Conservation (phyloP, 805 yeast genomes). For the Ogataea zsoltii region DNA sequence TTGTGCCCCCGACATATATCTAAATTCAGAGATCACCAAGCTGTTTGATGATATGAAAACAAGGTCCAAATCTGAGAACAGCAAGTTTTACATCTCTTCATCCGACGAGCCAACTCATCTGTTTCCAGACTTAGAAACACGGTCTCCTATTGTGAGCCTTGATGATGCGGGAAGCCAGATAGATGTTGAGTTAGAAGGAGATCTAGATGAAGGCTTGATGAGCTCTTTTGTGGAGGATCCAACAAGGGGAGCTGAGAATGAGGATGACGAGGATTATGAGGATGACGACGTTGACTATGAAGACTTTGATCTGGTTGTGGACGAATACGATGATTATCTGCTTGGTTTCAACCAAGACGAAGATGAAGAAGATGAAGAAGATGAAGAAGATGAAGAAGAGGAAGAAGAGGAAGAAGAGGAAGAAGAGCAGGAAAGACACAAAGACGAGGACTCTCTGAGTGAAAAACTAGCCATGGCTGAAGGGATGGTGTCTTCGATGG, state of each 20-base stretch:
- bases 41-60: constrained; percentile 15
- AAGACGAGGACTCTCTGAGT: background rate
- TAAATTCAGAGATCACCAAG: constrained; percentile 20
- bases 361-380: constrained; percentile 1
- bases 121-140: constrained; percentile 21
- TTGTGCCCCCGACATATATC: constrained; percentile 22
- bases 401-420: constrained; percentile 1
- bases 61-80: constrained; percentile 13
- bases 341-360: too few relatives aligned
- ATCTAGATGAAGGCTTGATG: constrained; percentile 11
- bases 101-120: constrained; percentile 9
- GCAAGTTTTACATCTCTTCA: constrained; percentile 15
- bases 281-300: constrained; percentile 1
- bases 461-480: constrained; percentile 2
- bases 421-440: background rate
- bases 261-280: background rate
- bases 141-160: constrained; percentile 11
- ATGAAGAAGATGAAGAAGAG: background rate
- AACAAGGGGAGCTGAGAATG: constrained; percentile 4
- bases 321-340: too few relatives aligned
- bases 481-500: constrained; percentile 2
- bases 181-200: constrained; percentile 1
- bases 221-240: constrained; percentile 22
- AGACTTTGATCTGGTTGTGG: too few relatives aligned
- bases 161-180: constrained; percentile 1